Percentiles rank a stretch among this genome's conserved stretches.
Evolutionary conservation across 768 basidiomycete genomes (phyloP).

Genomic region (Boletellus emodensis): DNA sequence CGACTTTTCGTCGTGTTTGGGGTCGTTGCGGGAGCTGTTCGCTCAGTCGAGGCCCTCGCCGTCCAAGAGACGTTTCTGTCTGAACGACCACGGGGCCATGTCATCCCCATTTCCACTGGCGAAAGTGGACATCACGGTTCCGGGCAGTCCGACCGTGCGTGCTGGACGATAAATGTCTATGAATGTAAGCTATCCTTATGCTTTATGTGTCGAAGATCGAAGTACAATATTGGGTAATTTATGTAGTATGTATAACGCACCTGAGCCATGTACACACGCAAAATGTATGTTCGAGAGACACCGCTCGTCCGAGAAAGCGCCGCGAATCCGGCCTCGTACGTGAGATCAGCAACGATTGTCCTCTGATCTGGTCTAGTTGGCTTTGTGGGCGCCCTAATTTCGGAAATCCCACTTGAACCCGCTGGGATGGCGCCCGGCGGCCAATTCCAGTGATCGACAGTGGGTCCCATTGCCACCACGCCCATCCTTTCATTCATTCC

Average conservation of each 20-base stretch:
- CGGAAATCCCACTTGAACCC: too few species aligned
- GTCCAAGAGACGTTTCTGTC: conserved; percentile 12
- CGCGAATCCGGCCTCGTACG: too few species aligned
- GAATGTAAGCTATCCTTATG: conserved; percentile 9
- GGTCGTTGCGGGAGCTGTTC: conserved; percentile 21
- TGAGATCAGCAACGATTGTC: too few species aligned
- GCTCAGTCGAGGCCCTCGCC: conserved; percentile 8
- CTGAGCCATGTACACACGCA: conserved; percentile 1
- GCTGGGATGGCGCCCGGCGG: too few species aligned
- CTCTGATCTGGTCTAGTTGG: too few species aligned
- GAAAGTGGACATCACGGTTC: conserved; percentile 16
- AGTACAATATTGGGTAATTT: conserved; percentile 10
- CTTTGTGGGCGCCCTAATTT: too few species aligned
- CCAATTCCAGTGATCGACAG: too few species aligned
- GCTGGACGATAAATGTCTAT: conserved; percentile 14
- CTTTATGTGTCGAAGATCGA: conserved; percentile 3
- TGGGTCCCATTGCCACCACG: too few species aligned
- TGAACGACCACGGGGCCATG: background rate
- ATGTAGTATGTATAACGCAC: conserved; percentile 9
- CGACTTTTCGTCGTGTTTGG: conserved; percentile 15
- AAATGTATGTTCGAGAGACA: too few species aligned
- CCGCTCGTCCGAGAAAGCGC: too few species aligned
- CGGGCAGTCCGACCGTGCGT: conserved; percentile 21
- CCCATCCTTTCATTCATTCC: too few species aligned
- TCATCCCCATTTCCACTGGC: background rate